Percentiles rank a stretch among this genome's conserved stretches.
These are phyloP conservation scores for Juglanconis oblonga DNA, from an alignment of 2,329 filamentous ascomycete species.

Conservation along the genomic window DNA sequence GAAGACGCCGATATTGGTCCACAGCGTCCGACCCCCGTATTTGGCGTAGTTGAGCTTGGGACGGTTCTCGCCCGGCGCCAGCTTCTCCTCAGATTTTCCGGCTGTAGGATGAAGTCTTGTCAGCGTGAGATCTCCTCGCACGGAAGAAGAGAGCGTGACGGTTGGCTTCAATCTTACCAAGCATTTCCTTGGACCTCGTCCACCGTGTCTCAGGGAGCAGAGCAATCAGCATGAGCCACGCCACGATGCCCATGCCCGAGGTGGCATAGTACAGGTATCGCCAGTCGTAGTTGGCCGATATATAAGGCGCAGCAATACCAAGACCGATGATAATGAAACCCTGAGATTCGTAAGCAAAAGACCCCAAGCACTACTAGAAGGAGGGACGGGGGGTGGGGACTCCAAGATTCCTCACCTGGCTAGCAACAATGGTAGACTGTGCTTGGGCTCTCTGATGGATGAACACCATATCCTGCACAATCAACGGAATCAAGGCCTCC, in stretches of 20 bases:
- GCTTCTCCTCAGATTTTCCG: conserved; percentile 23
- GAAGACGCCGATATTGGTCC: conserved; percentile 32
- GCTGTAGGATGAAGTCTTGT: background rate
- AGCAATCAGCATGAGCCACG: conserved; percentile 31
- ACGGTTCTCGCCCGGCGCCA: conserved; percentile 25
- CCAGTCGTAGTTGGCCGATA: conserved; percentile 31
- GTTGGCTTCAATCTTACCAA: conserved; percentile 21
- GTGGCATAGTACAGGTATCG: conserved; percentile 34
- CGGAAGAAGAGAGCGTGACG: no score
- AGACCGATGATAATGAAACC: conserved; percentile 30
- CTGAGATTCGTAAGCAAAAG: conserved; percentile 2
- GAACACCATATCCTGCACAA: conserved; percentile 38
- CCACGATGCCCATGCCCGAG: conserved; percentile 27
- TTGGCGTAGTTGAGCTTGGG: conserved; percentile 26
- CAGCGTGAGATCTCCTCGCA: background rate
- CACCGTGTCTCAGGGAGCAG: conserved; percentile 35
- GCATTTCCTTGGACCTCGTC: conserved; percentile 28
- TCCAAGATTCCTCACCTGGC: conserved; percentile 16
- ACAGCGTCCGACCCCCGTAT: conserved; percentile 26
- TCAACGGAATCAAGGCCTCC: conserved; percentile 35
- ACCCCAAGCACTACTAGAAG: background rate
- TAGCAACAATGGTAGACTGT: conserved; percentile 28
- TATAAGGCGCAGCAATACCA: conserved; percentile 27
- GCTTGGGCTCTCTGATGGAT: conserved; percentile 35
- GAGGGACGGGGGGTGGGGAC: no score